Base-by-base conservation (phyloP, 495 filamentous ascomycete genomes). In the Trichoderma reesei region DNA sequence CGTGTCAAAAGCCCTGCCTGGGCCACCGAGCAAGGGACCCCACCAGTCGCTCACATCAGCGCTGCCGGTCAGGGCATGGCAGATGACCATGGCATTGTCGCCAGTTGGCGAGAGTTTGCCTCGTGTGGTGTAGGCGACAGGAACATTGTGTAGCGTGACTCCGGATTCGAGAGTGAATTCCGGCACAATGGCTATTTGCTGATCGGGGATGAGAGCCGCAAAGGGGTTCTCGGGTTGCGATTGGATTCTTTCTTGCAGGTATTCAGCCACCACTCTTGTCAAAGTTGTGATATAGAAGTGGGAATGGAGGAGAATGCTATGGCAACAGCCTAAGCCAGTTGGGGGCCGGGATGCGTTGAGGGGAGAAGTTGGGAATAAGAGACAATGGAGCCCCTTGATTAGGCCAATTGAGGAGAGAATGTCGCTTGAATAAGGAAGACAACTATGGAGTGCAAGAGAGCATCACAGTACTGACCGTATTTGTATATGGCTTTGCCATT, bases 1-100 rank as follows among this genome's bases (percentile, higher is more conserved):
- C 13, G 86, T 85, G 74, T 98, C 94, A 70, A 98, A 98, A 2
- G 92, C 93, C 68, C 90, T 88, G 39, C 93, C 92, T 61, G 88
- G 83, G 9, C 92, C 90, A 36, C 92, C 92, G 9, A 98, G 84
- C 26, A 98, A 81, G 18, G 94, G 94, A 7, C 94, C 94, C 94
- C 94, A 98, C 94, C 94, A 98, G 77, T 98, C 94, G 65, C 85
- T 84, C 36, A 97, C 94, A 78, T 98, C 94, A 63, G 94, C 91
- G 68, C 92, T 96, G 60, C 94, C 94, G 41, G 94, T 96, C 68
- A 98, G 76, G 46, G 94, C 94, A 78, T 98, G 94, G 75, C 94
- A 98, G 68, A 98, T 96, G 61, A 98, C 88, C 86, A 98, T 86
- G 63, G 83, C 91, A 85, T 98, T 98, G 78, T 96, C 89, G 48